A percentile compares a stretch with the other conserved stretches of the same genome.
These are phyloP conservation scores for Clavispora asparagi DNA, from an alignment of 805 yeast species.

Conservation along the genomic window DNA sequence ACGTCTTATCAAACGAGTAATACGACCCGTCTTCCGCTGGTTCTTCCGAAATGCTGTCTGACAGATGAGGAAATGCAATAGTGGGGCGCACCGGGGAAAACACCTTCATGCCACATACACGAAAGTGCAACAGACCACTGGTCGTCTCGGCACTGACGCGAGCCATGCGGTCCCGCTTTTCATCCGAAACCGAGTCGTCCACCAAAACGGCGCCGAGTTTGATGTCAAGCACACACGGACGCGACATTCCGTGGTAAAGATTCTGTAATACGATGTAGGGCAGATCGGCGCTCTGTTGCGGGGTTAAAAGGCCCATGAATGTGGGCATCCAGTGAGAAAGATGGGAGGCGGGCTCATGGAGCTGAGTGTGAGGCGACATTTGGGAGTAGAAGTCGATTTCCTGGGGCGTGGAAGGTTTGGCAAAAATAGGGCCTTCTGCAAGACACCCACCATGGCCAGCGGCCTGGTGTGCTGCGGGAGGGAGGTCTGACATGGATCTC, in stretches of 20 bases:
- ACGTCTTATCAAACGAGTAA: conserved; percentile 55
- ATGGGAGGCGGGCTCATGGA: conserved; percentile 21
- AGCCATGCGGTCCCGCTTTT: conserved; percentile 56
- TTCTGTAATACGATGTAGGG: conserved; percentile 68
- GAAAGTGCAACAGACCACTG: conserved; percentile 66
- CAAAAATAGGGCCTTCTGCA: conserved; percentile 63
- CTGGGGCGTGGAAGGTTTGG: conserved; percentile 58
- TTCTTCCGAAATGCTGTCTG: conserved; percentile 11
- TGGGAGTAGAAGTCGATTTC: conserved; percentile 74
- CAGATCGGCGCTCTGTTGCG: conserved; percentile 3
- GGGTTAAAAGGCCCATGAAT: conserved; percentile 52
- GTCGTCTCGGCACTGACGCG: conserved; percentile 70
- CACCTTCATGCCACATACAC: conserved; percentile 85
- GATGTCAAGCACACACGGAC: conserved; percentile 77
- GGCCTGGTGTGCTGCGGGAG: conserved; percentile 52
- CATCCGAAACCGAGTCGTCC: conserved; percentile 47
- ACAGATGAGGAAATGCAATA: conserved; percentile 11
- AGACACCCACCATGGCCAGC: conserved; percentile 90
- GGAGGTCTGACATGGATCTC: conserved; percentile 1
- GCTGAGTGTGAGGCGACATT: conserved; percentile 15
- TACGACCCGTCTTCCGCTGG: conserved; percentile 33
- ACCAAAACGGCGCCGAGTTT: conserved; percentile 71
- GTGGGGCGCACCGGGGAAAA: background rate
- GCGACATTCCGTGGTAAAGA: conserved; percentile 50
- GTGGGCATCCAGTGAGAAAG: conserved; percentile 57